Evolutionary conservation across 352 stramenopile species (phyloP).

Genomic region (Phytophthora pisi): DNA sequence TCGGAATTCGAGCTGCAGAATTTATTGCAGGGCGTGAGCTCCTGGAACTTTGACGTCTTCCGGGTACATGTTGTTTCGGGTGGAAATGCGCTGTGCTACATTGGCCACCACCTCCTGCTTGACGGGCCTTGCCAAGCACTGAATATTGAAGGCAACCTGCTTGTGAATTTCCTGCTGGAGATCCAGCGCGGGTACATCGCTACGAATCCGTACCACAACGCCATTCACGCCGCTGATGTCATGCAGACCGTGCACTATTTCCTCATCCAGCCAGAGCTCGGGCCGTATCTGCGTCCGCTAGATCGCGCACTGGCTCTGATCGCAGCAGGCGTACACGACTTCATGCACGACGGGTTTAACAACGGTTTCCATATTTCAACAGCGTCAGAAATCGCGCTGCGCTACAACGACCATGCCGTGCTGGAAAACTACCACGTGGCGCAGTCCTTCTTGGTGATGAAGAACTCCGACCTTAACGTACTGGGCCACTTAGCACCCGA

Average conservation of each 20-base stretch:
- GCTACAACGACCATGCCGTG: constrained; percentile 91
- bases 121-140: constrained; percentile 65
- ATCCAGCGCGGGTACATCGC: constrained; percentile 84
- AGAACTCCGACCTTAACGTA: constrained; percentile 86
- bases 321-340: constrained; percentile 87
- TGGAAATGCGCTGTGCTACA: constrained; percentile 74
- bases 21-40: constrained; percentile 54
- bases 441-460: constrained; percentile 91
- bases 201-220: constrained; percentile 91
- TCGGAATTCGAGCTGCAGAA: constrained; percentile 77
- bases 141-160: constrained; percentile 60
- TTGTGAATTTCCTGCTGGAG: constrained; percentile 81
- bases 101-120: constrained; percentile 80
- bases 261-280: constrained; percentile 72
- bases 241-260: constrained; percentile 91
- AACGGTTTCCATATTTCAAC: constrained; percentile 91
- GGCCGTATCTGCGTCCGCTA: constrained; percentile 74
- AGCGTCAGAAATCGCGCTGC: constrained; percentile 84
- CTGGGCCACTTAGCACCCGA: constrained; percentile 71
- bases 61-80: constrained; percentile 67
- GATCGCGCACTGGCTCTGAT: constrained; percentile 80
- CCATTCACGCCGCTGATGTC: constrained; percentile 89
- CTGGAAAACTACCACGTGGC: constrained; percentile 91
- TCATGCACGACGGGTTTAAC: constrained; percentile 91
- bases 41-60: constrained; percentile 85